These are phyloP conservation scores for Alternaria consortialis DNA, from an alignment of 2,329 filamentous ascomycete genomes.

Conservation along the genomic window DNA sequence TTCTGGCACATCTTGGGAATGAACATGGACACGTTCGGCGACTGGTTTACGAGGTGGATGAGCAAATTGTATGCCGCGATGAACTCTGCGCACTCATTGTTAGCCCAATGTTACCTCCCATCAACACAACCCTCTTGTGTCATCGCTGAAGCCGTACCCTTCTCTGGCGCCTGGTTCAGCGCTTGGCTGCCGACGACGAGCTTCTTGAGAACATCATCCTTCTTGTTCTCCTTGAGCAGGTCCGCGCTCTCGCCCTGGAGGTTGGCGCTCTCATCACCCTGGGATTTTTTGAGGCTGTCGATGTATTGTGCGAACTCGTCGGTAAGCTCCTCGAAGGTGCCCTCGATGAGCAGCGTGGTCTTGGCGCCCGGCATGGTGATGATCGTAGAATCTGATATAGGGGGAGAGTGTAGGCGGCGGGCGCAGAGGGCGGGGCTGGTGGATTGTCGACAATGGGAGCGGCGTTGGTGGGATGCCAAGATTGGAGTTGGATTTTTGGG, in stretches of 20 bases:
- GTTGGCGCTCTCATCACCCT: constrained; percentile 61
- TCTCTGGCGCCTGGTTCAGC: constrained; percentile 88
- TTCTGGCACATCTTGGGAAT: constrained; percentile 89
- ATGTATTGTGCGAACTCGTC: constrained; percentile 96
- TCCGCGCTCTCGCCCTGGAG: constrained; percentile 73
- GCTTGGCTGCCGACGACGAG: constrained; percentile 80
- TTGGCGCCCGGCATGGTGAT: constrained; percentile 66
- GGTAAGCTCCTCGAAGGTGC: constrained; percentile 89
- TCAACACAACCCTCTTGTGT: constrained; percentile 10
- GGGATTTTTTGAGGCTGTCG: constrained; percentile 76
- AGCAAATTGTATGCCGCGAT: constrained; percentile 96
- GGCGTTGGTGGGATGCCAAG: constrained; percentile 44
- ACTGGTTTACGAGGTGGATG: constrained; percentile 89
- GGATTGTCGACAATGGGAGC: constrained; percentile 33
- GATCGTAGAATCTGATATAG: constrained; percentile 34
- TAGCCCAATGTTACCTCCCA: constrained; percentile 26
- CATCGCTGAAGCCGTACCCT: constrained; percentile 60
- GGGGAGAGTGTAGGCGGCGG: constrained; percentile 25
- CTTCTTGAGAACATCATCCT: constrained; percentile 87
- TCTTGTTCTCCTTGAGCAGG: constrained; percentile 72
- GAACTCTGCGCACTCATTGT: constrained; percentile 70
- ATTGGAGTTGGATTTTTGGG: constrained; percentile 36
- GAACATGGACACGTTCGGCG: constrained; percentile 83
- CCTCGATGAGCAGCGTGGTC: constrained; percentile 80
- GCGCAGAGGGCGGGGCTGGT: constrained; percentile 32